Evolutionary conservation across 1,284 basidiomycete species (phyloP).

Genomic region (Entoloma clypeatum): DNA sequence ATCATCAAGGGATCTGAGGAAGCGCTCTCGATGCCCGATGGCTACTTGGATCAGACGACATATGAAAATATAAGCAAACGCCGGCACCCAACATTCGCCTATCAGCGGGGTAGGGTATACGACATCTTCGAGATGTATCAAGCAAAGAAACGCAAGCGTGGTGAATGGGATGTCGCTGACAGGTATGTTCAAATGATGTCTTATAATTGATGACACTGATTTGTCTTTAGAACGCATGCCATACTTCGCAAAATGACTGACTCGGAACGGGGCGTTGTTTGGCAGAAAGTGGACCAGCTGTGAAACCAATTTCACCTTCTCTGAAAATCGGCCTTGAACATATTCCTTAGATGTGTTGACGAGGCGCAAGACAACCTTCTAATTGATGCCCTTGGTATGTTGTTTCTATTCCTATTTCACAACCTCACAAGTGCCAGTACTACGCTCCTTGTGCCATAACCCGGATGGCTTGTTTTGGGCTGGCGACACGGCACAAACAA

Average conservation of each 20-base stretch:
- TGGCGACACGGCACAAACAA: slow-evolving; percentile 77
- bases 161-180: slow-evolving; percentile 62
- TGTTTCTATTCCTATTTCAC: neutral
- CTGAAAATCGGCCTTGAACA: slow-evolving; percentile 7
- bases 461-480: slow-evolving; percentile 72
- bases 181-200: slow-evolving; percentile 40
- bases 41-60: slow-evolving; percentile 39
- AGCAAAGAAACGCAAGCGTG: slow-evolving; percentile 39
- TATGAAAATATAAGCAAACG: slow-evolving; percentile 50
- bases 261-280: slow-evolving; percentile 33
- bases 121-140: slow-evolving; percentile 53
- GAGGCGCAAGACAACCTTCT: slow-evolving; percentile 72
- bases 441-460: slow-evolving; percentile 58
- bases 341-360: slow-evolving; percentile 55
- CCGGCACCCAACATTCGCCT: slow-evolving; percentile 52
- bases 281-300: slow-evolving; percentile 54
- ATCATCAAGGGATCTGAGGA: slow-evolving; percentile 66
- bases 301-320: slow-evolving; percentile 29
- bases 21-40: slow-evolving; percentile 32
- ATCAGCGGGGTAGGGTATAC: slow-evolving; percentile 48
- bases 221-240: slow-evolving; percentile 54
- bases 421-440: slow-evolving; percentile 42
- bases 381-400: slow-evolving; percentile 58
- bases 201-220: too few species aligned
- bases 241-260: slow-evolving; percentile 41